phyloP scores from a whole-genome alignment of 1,284 basidiomycete species.

The Ustilago shanxiensis region DNA sequence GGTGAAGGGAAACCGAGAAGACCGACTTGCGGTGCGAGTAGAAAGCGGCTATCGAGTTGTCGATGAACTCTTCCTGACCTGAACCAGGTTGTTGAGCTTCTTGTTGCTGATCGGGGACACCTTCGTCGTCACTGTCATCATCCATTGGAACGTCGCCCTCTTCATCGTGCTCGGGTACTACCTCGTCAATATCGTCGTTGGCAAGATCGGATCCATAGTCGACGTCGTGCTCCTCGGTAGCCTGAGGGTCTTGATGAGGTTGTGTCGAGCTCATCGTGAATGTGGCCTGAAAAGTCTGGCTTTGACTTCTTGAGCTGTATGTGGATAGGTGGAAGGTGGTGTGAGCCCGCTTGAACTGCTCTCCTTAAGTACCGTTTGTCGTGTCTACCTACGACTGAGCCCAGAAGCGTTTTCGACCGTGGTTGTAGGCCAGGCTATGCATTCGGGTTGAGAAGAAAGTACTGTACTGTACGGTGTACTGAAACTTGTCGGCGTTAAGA shows the following conservation, averaged over 20 bases:
- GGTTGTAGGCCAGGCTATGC: conserved; percentile 10
- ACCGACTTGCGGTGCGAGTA: conserved; percentile 74
- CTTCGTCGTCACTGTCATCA: conserved; percentile 44
- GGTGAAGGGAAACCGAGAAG: conserved; percentile 86
- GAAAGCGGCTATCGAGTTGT: conserved; percentile 68
- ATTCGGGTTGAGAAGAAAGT: conserved; percentile 2
- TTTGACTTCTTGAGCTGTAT: too few relatives aligned
- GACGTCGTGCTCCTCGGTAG: conserved; percentile 41
- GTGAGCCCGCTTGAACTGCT: not conserved
- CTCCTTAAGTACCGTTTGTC: not conserved
- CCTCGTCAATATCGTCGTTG: conserved; percentile 48
- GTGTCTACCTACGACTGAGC: conserved; percentile 3
- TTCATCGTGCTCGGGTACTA: conserved; percentile 51
- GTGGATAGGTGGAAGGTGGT: too few relatives aligned
- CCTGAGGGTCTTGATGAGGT: conserved; percentile 24
- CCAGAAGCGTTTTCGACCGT: not conserved
- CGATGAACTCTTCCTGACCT: conserved; percentile 56
- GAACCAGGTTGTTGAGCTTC: conserved; percentile 27
- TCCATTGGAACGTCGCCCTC: conserved; percentile 55
- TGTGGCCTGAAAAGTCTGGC: not conserved
- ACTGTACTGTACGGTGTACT: too few relatives aligned
- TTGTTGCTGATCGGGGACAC: conserved; percentile 8
- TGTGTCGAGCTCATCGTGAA: conserved; percentile 36
- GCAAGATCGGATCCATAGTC: conserved; percentile 49
- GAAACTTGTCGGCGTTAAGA: conserved; percentile 17